These are phyloP conservation scores for Glycine soja DNA, from an alignment of 306 rosid species.

Conservation along the genomic window DNA sequence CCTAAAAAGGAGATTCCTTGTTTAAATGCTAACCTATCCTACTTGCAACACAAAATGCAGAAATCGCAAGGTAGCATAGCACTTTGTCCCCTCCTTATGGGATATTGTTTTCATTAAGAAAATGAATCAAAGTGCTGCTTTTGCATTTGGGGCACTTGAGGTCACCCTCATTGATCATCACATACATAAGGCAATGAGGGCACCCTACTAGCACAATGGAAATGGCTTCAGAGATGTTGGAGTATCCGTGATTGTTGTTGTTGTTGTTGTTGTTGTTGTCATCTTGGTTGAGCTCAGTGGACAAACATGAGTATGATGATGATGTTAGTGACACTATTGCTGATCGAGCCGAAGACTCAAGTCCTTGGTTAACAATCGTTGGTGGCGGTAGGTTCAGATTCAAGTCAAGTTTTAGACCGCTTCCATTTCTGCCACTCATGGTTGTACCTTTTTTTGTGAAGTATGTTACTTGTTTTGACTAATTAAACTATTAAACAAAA, in stretches of 20 bases:
- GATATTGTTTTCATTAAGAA: slow-evolving; percentile 54
- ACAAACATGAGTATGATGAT: slow-evolving; percentile 82
- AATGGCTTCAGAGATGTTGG: slow-evolving; percentile 73
- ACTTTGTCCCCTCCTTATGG: slow-evolving; percentile 58
- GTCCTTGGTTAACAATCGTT: slow-evolving; percentile 54
- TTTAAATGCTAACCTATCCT: no score
- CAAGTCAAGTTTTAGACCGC: slow-evolving; percentile 78
- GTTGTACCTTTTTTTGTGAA: not conserved
- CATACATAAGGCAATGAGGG: slow-evolving; percentile 90
- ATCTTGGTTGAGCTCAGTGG: slow-evolving; percentile 74
- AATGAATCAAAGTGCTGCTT: slow-evolving; percentile 88
- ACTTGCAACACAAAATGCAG: not conserved
- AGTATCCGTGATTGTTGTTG: slow-evolving; percentile 40
- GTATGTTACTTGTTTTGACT: slow-evolving; percentile 29
- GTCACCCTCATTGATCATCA: slow-evolving; percentile 81
- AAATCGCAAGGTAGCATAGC: not conserved
- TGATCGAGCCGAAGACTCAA: slow-evolving; percentile 68
- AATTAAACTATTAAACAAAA: not conserved
- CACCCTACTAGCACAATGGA: slow-evolving; percentile 91
- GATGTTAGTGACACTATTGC: slow-evolving; percentile 72
- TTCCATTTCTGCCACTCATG: slow-evolving; percentile 80
- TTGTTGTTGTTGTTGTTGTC: not conserved
- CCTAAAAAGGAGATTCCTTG: no score
- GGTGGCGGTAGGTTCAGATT: slow-evolving; percentile 93
- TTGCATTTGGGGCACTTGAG: slow-evolving; percentile 95